Evolutionary conservation across 495 filamentous ascomycete genomes (phyloP).

Genomic region (Aspergillus ostianus): DNA sequence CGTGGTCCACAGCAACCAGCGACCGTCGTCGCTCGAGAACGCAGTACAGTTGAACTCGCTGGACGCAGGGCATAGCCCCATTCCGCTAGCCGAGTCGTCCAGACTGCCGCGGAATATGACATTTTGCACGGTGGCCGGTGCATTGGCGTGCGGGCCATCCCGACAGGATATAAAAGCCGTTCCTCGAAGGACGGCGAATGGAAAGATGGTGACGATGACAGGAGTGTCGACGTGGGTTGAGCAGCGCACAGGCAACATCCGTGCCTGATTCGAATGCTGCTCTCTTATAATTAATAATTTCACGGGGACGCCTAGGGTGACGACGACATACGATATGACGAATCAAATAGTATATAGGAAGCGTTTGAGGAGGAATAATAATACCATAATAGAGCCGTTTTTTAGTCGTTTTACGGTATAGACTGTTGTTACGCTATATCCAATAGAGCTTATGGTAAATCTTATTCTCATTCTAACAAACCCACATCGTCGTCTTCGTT

Average conservation of each 20-base stretch:
- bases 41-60: constrained; percentile 29
- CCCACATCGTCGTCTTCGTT: constrained; percentile 21
- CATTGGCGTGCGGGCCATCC: not conserved
- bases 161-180: not conserved
- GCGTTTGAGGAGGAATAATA: no score
- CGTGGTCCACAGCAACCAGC: constrained; percentile 35
- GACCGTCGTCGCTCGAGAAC: constrained; percentile 27
- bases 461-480: constrained; percentile 10
- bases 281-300: no score
- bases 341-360: not conserved
- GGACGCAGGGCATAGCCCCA: not conserved
- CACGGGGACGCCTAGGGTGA: no score
- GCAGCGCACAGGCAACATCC: not conserved
- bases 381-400: no score
- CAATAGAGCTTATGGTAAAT: not conserved
- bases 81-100: constrained; percentile 3
- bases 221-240: not conserved
- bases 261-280: not conserved
- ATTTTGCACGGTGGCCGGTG: constrained; percentile 1
- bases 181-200: not conserved
- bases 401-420: no score
- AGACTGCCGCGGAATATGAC: constrained; percentile 6
- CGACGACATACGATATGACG: not conserved
- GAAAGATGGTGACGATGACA: not conserved
- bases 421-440: no score